Percentiles rank a stretch among this genome's conserved stretches.
These are phyloP conservation scores for Phyllachora maydis DNA, from an alignment of 2,329 filamentous ascomycete genomes.

Conservation along the genomic window DNA sequence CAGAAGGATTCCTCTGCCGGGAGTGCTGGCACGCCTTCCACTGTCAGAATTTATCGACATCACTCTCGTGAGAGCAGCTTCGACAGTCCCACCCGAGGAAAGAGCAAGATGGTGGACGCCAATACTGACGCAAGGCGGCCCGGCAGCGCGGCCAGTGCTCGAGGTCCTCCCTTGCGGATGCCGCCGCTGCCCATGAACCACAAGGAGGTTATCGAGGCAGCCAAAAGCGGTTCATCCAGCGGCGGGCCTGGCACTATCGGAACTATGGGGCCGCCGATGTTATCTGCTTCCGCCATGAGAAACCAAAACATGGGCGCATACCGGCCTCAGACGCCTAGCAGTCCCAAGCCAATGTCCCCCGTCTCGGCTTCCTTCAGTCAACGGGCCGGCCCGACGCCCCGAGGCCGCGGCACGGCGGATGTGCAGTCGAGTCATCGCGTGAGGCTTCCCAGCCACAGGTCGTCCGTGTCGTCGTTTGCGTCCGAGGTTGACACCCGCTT, in stretches of 20 bases:
- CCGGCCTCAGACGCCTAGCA: conserved; percentile 42
- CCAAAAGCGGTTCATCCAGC: conserved; percentile 35
- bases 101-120: conserved; percentile 14
- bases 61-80: conserved; percentile 26
- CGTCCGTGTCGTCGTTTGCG: conserved; percentile 85
- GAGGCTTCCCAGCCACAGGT: conserved; percentile 35
- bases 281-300: conserved; percentile 53
- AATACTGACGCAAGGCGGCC: conserved; percentile 31
- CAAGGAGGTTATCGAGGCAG: conserved; percentile 66
- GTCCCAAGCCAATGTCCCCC: conserved; percentile 21
- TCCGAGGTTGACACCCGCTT: conserved; percentile 88
- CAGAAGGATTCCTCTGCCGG: conserved; percentile 14
- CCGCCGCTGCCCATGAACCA: conserved; percentile 72
- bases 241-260: conserved; percentile 12
- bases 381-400: conserved; percentile 34
- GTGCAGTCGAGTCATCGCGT: conserved; percentile 25
- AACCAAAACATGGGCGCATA: no score
- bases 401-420: conserved; percentile 20
- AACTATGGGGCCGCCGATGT: conserved; percentile 82
- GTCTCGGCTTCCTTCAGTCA: conserved; percentile 23
- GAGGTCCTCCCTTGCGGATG: conserved; percentile 16
- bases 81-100: conserved; percentile 18
- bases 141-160: conserved; percentile 51
- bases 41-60: conserved; percentile 16
- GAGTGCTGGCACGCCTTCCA: conserved; percentile 11